Conservation (phyloP, 495 filamentous ascomycete species). For the Aspergillus mulundensis region DNA sequence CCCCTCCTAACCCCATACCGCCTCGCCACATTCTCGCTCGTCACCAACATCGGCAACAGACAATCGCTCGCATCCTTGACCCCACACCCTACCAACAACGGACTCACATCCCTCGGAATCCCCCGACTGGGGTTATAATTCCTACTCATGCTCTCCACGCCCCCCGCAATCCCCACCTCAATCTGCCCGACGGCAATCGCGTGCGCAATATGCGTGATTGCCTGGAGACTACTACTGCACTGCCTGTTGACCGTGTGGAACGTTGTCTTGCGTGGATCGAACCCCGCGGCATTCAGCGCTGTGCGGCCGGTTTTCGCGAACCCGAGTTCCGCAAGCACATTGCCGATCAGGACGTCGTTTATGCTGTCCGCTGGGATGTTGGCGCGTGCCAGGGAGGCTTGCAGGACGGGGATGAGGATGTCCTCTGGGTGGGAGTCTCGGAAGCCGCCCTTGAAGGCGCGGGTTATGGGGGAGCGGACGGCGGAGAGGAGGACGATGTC, state of each 20-base stretch:
- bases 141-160: constrained; percentile 74
- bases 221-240: constrained; percentile 85
- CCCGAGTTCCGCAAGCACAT: constrained; percentile 77
- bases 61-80: constrained; percentile 71
- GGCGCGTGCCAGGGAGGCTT: constrained; percentile 51
- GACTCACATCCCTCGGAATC: constrained; percentile 65
- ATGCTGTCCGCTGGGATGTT: constrained; percentile 46
- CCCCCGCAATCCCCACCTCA: constrained; percentile 74
- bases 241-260: constrained; percentile 78
- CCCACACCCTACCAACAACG: constrained; percentile 49
- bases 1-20: constrained; percentile 74
- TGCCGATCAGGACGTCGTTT: constrained; percentile 72
- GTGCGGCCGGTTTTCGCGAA: constrained; percentile 78
- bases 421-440: constrained; percentile 83
- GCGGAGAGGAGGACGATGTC: constrained; percentile 86
- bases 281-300: constrained; percentile 76
- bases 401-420: constrained; percentile 58
- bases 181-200: constrained; percentile 70
- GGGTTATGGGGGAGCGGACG: constrained; percentile 66
- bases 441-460: constrained; percentile 71
- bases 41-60: constrained; percentile 84
- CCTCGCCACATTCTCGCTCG: constrained; percentile 77
- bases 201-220: constrained; percentile 79
- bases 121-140: constrained; percentile 58
- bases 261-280: constrained; percentile 68